These are phyloP conservation scores for Aspergillus tubingensis DNA, from an alignment of 2,329 filamentous ascomycete genomes.

Conservation along the genomic window DNA sequence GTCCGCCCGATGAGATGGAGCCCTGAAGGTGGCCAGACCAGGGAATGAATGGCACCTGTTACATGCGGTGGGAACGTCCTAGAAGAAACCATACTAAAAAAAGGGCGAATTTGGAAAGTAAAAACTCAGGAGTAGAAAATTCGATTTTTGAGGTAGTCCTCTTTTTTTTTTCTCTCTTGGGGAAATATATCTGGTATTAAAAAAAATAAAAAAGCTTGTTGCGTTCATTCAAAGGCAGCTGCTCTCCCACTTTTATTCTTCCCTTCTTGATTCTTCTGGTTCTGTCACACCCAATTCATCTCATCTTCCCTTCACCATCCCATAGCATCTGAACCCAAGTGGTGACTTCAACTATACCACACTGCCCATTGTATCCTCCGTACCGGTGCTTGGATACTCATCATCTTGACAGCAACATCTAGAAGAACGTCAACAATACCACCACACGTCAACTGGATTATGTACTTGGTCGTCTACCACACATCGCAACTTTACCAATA, in stretches of 20 bases:
- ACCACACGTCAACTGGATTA: slow-evolving; percentile 16
- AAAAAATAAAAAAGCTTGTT: slow-evolving; percentile 16
- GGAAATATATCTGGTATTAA: slow-evolving; percentile 10
- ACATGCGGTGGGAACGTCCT: slow-evolving; percentile 29
- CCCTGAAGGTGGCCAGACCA: slow-evolving; percentile 27
- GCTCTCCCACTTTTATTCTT: slow-evolving; percentile 18
- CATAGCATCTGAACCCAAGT: not conserved
- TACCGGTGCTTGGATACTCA: not conserved
- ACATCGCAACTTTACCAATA: slow-evolving; percentile 26
- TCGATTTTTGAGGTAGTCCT: slow-evolving; percentile 6
- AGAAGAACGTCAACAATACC: not conserved
- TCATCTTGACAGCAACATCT: not conserved
- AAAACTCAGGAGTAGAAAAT: slow-evolving; percentile 25
- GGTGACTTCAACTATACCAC: not conserved
- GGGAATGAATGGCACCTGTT: slow-evolving; percentile 26
- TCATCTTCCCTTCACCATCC: not conserved
- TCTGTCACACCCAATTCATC: slow-evolving; percentile 10
- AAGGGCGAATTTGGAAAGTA: slow-evolving; percentile 15
- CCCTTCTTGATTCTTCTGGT: slow-evolving; percentile 6
- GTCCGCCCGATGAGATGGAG: slow-evolving; percentile 21
- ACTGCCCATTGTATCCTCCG: not conserved
- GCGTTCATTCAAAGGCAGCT: slow-evolving; percentile 25
- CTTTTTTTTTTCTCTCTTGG: not conserved
- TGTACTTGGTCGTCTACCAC: slow-evolving; percentile 22
- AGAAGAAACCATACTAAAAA: slow-evolving; percentile 23